Percentiles rank a stretch among this genome's conserved stretches.
phyloP scores from a whole-genome alignment of 2,329 filamentous ascomycete species.

The Verticillium nonalfalfae region DNA sequence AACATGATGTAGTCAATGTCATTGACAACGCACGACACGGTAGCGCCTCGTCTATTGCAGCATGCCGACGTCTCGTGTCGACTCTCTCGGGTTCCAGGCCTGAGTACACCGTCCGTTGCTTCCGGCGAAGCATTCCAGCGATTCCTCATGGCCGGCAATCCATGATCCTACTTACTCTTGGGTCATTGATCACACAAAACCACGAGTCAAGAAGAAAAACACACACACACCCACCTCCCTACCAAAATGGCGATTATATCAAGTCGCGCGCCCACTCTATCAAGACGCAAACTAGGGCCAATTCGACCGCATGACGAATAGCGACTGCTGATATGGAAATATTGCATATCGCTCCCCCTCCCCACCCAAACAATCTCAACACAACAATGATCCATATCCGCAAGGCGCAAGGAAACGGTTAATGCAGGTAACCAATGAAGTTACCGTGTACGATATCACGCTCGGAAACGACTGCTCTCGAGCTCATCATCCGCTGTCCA shows the following conservation, averaged over 20 bases:
- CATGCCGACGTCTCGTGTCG: conserved; percentile 2
- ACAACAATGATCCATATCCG: not conserved
- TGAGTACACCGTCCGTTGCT: not conserved
- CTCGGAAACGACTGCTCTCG: not conserved
- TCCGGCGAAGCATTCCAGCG: not conserved
- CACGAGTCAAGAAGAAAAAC: too few relatives aligned
- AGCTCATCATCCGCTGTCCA: not conserved
- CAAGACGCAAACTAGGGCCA: not conserved
- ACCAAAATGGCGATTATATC: not conserved
- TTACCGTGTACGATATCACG: conserved; percentile 1
- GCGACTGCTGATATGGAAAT: not conserved
- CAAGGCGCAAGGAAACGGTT: not conserved
- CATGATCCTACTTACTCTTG: not conserved
- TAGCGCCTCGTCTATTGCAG: not conserved
- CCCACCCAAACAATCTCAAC: not conserved
- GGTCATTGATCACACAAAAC: too few relatives aligned
- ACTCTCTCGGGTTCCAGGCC: not conserved
- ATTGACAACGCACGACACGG: conserved; percentile 4
- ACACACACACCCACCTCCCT: too few relatives aligned
- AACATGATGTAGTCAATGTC: not conserved
- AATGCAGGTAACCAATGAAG: not conserved
- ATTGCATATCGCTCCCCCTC: not conserved
- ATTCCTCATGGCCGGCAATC: not conserved
- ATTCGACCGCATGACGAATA: not conserved
- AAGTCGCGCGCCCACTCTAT: not conserved